Conservation (phyloP, 1,139 yeast species). For the Wickerhamiella pararugosa region DNA sequence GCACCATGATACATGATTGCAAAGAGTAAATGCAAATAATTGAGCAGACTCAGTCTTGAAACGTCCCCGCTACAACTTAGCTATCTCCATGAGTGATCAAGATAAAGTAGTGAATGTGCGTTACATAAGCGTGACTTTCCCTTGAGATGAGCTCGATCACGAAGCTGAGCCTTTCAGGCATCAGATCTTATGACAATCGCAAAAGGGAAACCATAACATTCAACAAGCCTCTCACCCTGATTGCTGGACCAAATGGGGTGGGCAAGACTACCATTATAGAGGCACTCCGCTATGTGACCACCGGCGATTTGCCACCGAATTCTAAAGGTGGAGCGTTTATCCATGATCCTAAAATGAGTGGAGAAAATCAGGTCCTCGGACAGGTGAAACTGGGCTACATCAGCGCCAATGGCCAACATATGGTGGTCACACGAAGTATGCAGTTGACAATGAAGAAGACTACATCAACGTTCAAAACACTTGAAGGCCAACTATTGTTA, state of each 20-base stretch:
- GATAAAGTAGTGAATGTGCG: no score
- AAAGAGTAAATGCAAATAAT: no score
- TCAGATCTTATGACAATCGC: conserved; percentile 77
- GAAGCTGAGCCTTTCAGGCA: conserved; percentile 76
- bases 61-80: no score
- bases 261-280: conserved; percentile 98
- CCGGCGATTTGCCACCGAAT: conserved; percentile 93
- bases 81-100: no score
- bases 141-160: conserved; percentile 46
- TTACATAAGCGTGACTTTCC: no score
- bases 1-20: no score
- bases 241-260: conserved; percentile 93
- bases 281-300: conserved; percentile 83
- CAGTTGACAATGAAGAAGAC: conserved; percentile 51
- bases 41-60: no score
- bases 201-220: conserved; percentile 78
- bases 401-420: conserved; percentile 55
- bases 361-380: conserved; percentile 66
- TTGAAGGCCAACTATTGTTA: conserved; percentile 75
- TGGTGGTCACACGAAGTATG: conserved; percentile 79
- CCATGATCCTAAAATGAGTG: conserved; percentile 68
- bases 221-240: conserved; percentile 78
- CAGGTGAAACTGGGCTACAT: conserved; percentile 81
- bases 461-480: conserved; percentile 65
- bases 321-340: conserved; percentile 93